Evolutionary conservation across 208 protist genomes (phyloP).

Genomic region (Acanthamoeba sp.): DNA sequence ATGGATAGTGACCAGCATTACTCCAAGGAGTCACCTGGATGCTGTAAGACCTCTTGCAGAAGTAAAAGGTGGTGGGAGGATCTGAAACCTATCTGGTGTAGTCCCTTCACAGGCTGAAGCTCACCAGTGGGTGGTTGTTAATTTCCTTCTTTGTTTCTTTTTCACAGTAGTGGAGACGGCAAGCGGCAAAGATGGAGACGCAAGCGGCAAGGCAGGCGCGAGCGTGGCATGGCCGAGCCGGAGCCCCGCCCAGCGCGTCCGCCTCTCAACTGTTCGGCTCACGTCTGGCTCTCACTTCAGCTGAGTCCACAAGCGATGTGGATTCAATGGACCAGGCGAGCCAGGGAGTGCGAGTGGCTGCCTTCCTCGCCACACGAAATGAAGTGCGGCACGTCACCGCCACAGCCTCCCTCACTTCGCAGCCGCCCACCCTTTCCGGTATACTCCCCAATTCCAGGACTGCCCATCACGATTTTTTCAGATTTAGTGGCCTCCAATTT

Average conservation of each 20-base stretch:
- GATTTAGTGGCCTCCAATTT: no score
- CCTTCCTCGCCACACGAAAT: constrained; percentile 4
- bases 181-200: background rate
- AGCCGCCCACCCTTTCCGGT: background rate
- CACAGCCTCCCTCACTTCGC: background rate
- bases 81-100: no score
- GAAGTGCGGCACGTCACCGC: background rate
- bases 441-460: background rate
- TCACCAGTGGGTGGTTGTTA: no score
- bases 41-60: no score
- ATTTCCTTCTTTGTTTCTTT: no score
- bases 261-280: constrained; percentile 13
- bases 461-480: background rate
- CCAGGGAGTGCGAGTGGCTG: background rate
- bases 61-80: no score
- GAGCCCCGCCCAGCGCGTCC: background rate
- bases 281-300: background rate
- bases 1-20: no score
- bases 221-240: background rate
- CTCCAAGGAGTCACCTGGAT: no score
- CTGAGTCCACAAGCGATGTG: background rate
- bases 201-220: background rate
- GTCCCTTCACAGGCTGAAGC: no score
- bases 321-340: background rate
- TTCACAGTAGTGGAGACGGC: no score